These are phyloP conservation scores for Pestalotiopsis sp. DNA, from an alignment of 2,329 filamentous ascomycete species.

Conservation along the genomic window DNA sequence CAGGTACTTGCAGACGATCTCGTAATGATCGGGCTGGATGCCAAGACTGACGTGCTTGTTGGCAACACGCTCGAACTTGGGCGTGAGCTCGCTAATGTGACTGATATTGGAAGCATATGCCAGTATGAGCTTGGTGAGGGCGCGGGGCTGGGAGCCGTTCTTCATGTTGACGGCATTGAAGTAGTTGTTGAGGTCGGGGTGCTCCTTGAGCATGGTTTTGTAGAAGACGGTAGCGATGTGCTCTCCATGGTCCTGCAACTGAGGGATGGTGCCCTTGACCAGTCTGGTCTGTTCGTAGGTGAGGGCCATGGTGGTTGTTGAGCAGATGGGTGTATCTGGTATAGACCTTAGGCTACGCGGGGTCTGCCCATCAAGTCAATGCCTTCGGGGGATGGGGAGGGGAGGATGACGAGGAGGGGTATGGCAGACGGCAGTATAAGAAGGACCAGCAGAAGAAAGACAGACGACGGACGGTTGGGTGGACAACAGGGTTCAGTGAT, in stretches of 20 bases:
- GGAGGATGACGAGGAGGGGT: background rate
- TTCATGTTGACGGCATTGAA: conserved; percentile 72
- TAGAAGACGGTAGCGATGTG: conserved; percentile 75
- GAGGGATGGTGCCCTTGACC: conserved; percentile 72
- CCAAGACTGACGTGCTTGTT: conserved; percentile 75
- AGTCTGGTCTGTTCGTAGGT: conserved; percentile 61
- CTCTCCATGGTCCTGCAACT: conserved; percentile 68
- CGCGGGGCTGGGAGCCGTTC: conserved; percentile 62
- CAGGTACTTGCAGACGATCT: conserved; percentile 70
- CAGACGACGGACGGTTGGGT: background rate
- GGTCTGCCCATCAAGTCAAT: background rate
- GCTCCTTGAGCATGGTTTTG: conserved; percentile 64
- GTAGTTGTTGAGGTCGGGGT: conserved; percentile 68
- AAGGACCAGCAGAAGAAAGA: background rate
- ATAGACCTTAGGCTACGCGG: background rate
- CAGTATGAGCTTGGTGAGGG: conserved; percentile 66
- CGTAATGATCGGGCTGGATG: conserved; percentile 70
- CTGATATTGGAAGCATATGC: conserved; percentile 75
- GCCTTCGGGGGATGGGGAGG: background rate
- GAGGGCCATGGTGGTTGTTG: conserved; percentile 33
- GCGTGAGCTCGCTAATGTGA: conserved; percentile 56
- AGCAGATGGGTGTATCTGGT: background rate
- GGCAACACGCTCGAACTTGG: conserved; percentile 60
- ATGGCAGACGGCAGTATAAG: background rate
- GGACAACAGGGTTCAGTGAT: background rate